A percentile compares a stretch with the other conserved stretches of the same genome.
These are phyloP conservation scores for Elsinoe batatas DNA, from an alignment of 2,329 filamentous ascomycete genomes.

Conservation along the genomic window DNA sequence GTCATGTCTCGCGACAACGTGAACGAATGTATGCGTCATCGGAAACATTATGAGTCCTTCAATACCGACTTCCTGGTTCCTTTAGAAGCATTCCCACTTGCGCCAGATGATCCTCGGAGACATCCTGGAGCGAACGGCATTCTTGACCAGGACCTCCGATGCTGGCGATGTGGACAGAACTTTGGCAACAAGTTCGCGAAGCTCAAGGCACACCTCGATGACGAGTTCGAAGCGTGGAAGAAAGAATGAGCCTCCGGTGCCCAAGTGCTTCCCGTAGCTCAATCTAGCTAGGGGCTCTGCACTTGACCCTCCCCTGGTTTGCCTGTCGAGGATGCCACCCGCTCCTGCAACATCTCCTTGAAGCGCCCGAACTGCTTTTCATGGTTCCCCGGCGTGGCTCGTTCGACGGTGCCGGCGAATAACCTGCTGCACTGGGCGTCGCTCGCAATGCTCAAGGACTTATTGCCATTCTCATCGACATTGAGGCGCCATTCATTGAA, in stretches of 20 bases:
- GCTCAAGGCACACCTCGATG: slow-evolving; percentile 64
- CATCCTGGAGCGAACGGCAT: slow-evolving; percentile 48
- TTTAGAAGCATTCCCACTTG: slow-evolving; percentile 70
- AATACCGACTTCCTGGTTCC: slow-evolving; percentile 73
- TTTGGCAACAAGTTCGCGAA: slow-evolving; percentile 66
- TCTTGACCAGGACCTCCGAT: slow-evolving; percentile 56
- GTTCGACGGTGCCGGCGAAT: slow-evolving; percentile 27
- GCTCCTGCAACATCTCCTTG: slow-evolving; percentile 20
- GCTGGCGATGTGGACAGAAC: slow-evolving; percentile 71
- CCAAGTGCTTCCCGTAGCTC: not conserved
- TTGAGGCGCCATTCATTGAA: slow-evolving; percentile 26
- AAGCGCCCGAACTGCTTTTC: slow-evolving; percentile 23
- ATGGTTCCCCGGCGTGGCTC: slow-evolving; percentile 26
- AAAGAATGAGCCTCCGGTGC: slow-evolving; percentile 36
- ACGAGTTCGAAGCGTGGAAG: slow-evolving; percentile 70
- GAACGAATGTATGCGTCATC: slow-evolving; percentile 61
- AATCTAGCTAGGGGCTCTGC: not conserved
- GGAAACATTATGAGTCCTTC: slow-evolving; percentile 90
- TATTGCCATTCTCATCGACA: slow-evolving; percentile 10
- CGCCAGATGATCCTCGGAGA: slow-evolving; percentile 52
- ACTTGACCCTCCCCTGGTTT: not conserved
- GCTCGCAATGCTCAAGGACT: slow-evolving; percentile 20
- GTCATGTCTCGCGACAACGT: slow-evolving; percentile 72
- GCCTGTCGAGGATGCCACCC: not conserved
- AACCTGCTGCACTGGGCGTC: slow-evolving; percentile 25